Evolutionary conservation across 805 yeast species (phyloP), one percentile per base, ranked within the genome.

Genomic region (Torulaspora franciscae): DNA sequence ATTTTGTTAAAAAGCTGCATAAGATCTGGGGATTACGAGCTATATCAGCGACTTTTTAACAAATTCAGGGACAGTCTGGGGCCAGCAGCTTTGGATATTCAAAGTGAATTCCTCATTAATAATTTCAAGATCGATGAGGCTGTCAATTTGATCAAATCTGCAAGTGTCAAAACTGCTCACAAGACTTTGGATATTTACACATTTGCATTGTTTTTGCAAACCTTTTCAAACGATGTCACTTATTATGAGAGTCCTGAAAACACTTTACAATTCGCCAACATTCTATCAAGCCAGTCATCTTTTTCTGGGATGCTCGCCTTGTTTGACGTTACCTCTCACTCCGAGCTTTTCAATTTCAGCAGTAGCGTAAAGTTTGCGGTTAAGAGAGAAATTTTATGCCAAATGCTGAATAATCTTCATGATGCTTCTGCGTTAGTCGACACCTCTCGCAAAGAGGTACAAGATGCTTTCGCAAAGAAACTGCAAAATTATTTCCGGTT

Each of bases 201-300:
- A 0, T 59, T 58, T 47, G 57, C 58, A 6, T 36, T 48, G 8
- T 62, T 62, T 40, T 35, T 58, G 45, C 54, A 50, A 28, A 56
- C 58, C 40, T 56, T 59, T 38, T 46, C 42, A 8, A 46, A 32
- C 14, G 45, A 38, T 8, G 32, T 49, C 8, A 26, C 45, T 11
- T 32, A 43, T 24, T 40, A 41, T 36, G 49, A 50, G 29, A 29
- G 32, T 11, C 55, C 64, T 1, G 55, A 58, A 34, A 59, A 55
- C 32, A 52, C 58, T 7, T 33, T 59, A 26, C 66, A 64, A 33
- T 48, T 62, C 3, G 58, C 63, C 4, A 62, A 64, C 41, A 40
- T 55, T 7, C 40, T 64, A 33, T 59, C 64, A 4, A 33, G 56
- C 7, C 56, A 54, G 28, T 45, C 55, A 2, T 38, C 41, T 15